phyloP scores from a whole-genome alignment of 169 alveolate genomes.

The Fabrea salina region DNA sequence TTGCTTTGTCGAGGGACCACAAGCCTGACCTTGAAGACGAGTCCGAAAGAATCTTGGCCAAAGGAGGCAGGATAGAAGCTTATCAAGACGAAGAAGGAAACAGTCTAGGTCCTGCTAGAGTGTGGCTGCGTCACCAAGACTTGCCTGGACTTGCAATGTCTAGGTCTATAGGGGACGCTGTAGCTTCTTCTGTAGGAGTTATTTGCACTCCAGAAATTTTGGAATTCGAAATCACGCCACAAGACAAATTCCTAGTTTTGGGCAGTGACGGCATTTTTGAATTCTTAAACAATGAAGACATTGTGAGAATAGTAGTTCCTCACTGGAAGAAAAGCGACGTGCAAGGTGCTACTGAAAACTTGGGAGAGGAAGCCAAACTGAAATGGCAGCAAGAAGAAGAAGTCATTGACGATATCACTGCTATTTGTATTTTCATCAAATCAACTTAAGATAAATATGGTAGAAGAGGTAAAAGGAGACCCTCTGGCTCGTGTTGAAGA shows the following conservation, averaged over 20 bases:
- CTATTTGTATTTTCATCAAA: neutral
- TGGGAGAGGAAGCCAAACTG: neutral
- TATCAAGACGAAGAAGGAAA: slow-evolving; percentile 42
- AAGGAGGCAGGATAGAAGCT: slow-evolving; percentile 58
- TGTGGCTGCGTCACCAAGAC: slow-evolving; percentile 65
- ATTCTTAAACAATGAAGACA: neutral
- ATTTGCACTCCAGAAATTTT: slow-evolving; percentile 63
- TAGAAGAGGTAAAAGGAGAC: too few relatives aligned
- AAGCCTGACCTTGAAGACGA: slow-evolving; percentile 65
- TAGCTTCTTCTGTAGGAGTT: slow-evolving; percentile 75
- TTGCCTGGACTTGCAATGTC: slow-evolving; percentile 83
- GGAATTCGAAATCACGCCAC: neutral
- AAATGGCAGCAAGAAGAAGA: neutral
- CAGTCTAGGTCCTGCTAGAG: slow-evolving; percentile 73
- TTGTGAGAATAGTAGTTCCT: neutral
- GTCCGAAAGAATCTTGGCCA: slow-evolving; percentile 49
- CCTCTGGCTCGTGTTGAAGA: too few relatives aligned
- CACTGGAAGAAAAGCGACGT: neutral
- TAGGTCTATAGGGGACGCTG: slow-evolving; percentile 77
- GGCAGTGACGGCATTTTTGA: slow-evolving; percentile 1
- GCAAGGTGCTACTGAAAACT: neutral
- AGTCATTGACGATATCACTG: neutral
- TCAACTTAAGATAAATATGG: too few relatives aligned
- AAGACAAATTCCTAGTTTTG: neutral
- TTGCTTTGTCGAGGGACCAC: slow-evolving; percentile 61